Base-by-base conservation (phyloP, 352 stramenopile genomes). In the Globisporangium mamillatum region DNA sequence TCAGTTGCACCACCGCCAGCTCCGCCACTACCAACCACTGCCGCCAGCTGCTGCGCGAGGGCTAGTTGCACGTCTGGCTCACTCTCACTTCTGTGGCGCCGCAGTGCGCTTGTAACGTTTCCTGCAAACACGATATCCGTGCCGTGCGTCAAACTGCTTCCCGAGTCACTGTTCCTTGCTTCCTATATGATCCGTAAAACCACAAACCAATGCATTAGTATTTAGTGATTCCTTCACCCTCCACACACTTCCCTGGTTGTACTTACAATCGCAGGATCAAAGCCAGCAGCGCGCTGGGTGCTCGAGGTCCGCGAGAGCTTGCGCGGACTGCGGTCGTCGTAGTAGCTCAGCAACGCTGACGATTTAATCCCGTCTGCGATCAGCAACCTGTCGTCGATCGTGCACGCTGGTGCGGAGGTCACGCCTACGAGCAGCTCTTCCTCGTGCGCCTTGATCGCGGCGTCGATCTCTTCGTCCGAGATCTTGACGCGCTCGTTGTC, bases 71-170 rank as follows among this genome's bases (percentile, higher is more conserved):
- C 52, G 22, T 82, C 72, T 1, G 69, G 58, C 67, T 92, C 81
- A 20, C 75, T 82, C 69, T 93, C 85, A 54, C 77, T 88, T 36
- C 87, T 76, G 61, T 91, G 86, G 5, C 86, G 78, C 14, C 89
- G 81, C 60, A 96, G 66, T 3, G 89, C 82, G 24, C 86, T 94
- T 1, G 88, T 93, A n/a, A 95, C 82, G 69, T 95, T 96, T 52
- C 90, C 90, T 2, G 90, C 89, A 74, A 97, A 94, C 2, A 95
- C 88, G 36, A 96, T 91, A 58, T 92, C 81, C 1, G 86, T 92
- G 44, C 90, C 90, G 69, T 97, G 90, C 4, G 90, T 97, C n/a
- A 97, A 72, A 12, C 82, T 86, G 58, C 88, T 96, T 22, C 84
- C 83, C 0, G 84, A 81, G 61, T 91, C 80, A 55, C 88, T 76